Percentiles rank a stretch among this genome's conserved stretches.
Evolutionary conservation across 768 basidiomycete species (phyloP).

Genomic region (Suillus paluster): DNA sequence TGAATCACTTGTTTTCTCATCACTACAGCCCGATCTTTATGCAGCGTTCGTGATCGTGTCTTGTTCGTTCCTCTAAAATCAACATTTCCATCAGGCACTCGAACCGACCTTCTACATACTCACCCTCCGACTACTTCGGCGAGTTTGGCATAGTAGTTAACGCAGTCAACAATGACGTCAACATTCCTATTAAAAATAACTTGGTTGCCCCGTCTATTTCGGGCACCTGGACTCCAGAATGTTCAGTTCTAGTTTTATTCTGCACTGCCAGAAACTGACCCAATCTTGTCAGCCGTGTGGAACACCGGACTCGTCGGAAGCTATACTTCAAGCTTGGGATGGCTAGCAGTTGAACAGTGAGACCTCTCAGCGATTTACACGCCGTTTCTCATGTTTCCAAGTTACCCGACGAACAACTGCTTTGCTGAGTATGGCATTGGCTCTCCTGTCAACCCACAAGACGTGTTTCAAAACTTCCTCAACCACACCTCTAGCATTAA

Average conservation of each 20-base stretch:
- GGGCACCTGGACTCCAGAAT: constrained; percentile 35
- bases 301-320: constrained; percentile 33
- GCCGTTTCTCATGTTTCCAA: constrained; percentile 24
- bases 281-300: constrained; percentile 24
- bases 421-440: constrained; percentile 27
- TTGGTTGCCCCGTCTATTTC: constrained; percentile 37
- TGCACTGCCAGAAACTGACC: background rate
- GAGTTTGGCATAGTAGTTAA: constrained; percentile 32
- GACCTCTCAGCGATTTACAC: constrained; percentile 7
- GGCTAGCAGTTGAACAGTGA: constrained; percentile 46
- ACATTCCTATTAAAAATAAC: constrained; percentile 30
- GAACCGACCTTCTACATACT: constrained; percentile 33
- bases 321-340: constrained; percentile 37
- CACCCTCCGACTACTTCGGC: constrained; percentile 33
- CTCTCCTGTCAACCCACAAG: constrained; percentile 37
- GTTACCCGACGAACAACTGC: constrained; percentile 43
- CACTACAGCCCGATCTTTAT: constrained; percentile 49
- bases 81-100: constrained; percentile 23
- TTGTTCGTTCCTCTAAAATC: background rate
- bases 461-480: constrained; percentile 46
- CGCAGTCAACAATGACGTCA: constrained; percentile 25
- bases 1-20: constrained; percentile 45
- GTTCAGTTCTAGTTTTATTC: background rate
- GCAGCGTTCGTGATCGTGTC: constrained; percentile 20
- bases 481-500: constrained; percentile 44